Conservation (phyloP, 108 stramenopile genomes). For the Fragilariopsis cylindrus region DNA sequence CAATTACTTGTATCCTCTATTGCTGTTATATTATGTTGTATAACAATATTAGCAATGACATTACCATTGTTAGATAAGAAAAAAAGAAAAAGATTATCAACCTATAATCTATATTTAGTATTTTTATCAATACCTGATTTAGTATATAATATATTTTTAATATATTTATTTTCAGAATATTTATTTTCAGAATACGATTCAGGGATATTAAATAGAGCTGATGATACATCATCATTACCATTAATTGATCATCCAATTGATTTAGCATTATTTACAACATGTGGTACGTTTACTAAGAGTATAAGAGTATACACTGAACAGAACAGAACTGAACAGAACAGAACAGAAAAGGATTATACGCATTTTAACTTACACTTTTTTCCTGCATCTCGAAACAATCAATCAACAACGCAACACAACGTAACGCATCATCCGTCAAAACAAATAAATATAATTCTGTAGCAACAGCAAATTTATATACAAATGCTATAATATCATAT, state of each 20-base stretch:
- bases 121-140: background rate
- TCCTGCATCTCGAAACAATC: too few species aligned
- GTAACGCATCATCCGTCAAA: too few species aligned
- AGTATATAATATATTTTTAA: background rate
- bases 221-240: background rate
- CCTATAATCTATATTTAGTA: constrained; percentile 7
- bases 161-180: background rate
- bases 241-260: background rate
- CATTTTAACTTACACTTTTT: too few species aligned
- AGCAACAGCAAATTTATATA: background rate
- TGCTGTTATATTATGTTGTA: background rate
- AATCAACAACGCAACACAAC: too few species aligned
- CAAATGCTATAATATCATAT: background rate
- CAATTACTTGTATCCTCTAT: background rate
- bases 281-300: background rate
- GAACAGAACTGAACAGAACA: too few species aligned
- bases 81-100: background rate
- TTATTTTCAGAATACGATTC: background rate
- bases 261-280: background rate
- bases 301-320: too few species aligned
- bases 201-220: background rate
- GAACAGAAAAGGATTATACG: too few species aligned
- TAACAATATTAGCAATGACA: background rate
- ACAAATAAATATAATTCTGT: too few species aligned
- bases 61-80: background rate